These are phyloP conservation scores for Funneliformis geosporum DNA, from an alignment of 192 early-diverging fungal genomes.

Conservation along the genomic window DNA sequence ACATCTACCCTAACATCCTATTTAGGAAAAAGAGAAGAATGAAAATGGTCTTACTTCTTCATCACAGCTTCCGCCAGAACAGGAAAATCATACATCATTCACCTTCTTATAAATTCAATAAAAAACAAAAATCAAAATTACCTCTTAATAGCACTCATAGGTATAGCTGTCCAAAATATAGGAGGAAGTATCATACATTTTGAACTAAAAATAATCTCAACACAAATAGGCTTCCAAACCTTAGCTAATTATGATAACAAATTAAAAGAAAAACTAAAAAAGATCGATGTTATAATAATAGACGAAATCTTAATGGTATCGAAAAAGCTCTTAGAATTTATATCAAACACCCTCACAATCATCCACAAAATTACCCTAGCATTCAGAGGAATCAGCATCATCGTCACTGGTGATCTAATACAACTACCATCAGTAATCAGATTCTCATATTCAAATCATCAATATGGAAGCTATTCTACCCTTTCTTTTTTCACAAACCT, in stretches of 20 bases:
- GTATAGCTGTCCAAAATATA: no score
- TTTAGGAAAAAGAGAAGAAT: background rate
- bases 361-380: background rate
- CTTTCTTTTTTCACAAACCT: background rate
- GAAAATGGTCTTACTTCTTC: background rate
- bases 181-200: background rate
- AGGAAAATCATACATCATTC: no score
- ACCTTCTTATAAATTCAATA: no score
- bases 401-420: background rate
- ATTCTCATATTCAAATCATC: background rate
- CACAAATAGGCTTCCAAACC: no score
- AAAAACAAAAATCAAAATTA: no score
- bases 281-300: no score
- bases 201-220: no score
- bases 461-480: background rate
- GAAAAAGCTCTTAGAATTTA: no score
- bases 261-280: no score
- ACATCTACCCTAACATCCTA: background rate
- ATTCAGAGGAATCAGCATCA: conserved; percentile 1
- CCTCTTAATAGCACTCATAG: no score
- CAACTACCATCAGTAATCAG: background rate
- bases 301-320: no score
- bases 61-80: background rate
- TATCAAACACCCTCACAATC: background rate
- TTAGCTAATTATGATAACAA: no score